phyloP scores from a whole-genome alignment of 2,329 filamentous ascomycete genomes.

The Aspergillus pseudonomiae region DNA sequence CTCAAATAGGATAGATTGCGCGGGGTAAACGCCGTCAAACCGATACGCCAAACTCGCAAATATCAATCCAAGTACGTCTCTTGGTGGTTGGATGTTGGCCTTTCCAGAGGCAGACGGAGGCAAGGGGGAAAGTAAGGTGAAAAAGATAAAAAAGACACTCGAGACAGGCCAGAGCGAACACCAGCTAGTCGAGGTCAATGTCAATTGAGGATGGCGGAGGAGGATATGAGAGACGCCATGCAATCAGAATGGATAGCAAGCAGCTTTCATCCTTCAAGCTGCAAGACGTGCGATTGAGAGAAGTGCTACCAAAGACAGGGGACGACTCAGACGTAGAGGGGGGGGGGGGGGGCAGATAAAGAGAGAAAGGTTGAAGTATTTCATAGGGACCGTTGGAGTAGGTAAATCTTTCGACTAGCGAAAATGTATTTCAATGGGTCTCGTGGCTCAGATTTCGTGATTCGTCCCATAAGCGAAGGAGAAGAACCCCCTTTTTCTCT shows the following conservation, averaged over 20 bases:
- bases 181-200: constrained; percentile 8
- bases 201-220: background rate
- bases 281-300: background rate
- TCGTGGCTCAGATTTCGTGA: constrained; percentile 13
- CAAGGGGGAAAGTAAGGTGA: constrained; percentile 4
- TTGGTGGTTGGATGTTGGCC: constrained; percentile 10
- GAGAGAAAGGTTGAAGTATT: background rate
- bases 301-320: background rate
- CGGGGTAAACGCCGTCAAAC: constrained; percentile 11
- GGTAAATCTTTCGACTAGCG: constrained; percentile 17
- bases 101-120: constrained; percentile 8
- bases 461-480: constrained; percentile 5
- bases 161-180: constrained; percentile 15
- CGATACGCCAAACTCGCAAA: constrained; percentile 17
- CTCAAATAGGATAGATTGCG: constrained; percentile 5
- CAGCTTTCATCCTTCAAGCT: background rate
- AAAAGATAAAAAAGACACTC: constrained; percentile 11
- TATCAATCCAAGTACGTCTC: constrained; percentile 9
- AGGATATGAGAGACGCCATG: constrained; percentile 3
- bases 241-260: background rate
- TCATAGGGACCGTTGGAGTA: background rate
- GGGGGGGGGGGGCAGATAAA: background rate
- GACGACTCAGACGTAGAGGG: background rate
- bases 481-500: background rate
- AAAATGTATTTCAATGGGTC: constrained; percentile 12